Conservation (phyloP, 2,329 filamentous ascomycete genomes). For the Calonectria pauciramosa region DNA sequence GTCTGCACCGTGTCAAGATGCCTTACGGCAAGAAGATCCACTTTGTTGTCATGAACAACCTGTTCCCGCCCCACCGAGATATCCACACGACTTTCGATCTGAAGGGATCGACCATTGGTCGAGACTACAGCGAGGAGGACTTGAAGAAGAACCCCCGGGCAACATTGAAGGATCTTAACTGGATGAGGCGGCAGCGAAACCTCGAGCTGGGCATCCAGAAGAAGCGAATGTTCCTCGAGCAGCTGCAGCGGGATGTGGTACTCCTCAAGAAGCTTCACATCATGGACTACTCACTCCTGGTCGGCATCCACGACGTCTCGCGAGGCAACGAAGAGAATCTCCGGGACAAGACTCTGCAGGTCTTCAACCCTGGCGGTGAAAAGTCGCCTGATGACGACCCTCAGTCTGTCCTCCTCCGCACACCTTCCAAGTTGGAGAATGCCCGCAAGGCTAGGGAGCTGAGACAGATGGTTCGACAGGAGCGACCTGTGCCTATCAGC, state of each 20-base stretch:
- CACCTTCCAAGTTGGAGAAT: slow-evolving; percentile 93
- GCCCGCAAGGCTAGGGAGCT: slow-evolving; percentile 92
- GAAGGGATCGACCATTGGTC: slow-evolving; percentile 94
- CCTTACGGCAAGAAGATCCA: slow-evolving; percentile 98
- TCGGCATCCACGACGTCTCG: slow-evolving; percentile 92
- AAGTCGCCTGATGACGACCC: slow-evolving; percentile 68
- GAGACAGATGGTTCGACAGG: slow-evolving; percentile 90
- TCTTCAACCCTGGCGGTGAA: slow-evolving; percentile 91
- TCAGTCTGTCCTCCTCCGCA: slow-evolving; percentile 81
- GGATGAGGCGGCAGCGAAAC: slow-evolving; percentile 87
- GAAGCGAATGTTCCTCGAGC: slow-evolving; percentile 88
- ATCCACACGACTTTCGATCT: slow-evolving; percentile 98
- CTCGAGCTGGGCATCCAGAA: slow-evolving; percentile 92
- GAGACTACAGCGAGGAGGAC: slow-evolving; percentile 91
- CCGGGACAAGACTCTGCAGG: slow-evolving; percentile 87
- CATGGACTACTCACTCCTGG: slow-evolving; percentile 97
- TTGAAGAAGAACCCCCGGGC: slow-evolving; percentile 90
- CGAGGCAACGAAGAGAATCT: slow-evolving; percentile 97
- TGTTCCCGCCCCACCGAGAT: slow-evolving; percentile 96
- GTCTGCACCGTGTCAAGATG: slow-evolving; percentile 97
- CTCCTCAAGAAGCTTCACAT: slow-evolving; percentile 91
- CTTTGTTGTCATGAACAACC: slow-evolving; percentile 99
- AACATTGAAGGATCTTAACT: slow-evolving; percentile 97
- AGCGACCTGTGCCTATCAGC: slow-evolving; percentile 94
- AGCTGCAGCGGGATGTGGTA: slow-evolving; percentile 88